phyloP scores from a whole-genome alignment of 306 rosid species.

The Trifolium subterraneum region DNA sequence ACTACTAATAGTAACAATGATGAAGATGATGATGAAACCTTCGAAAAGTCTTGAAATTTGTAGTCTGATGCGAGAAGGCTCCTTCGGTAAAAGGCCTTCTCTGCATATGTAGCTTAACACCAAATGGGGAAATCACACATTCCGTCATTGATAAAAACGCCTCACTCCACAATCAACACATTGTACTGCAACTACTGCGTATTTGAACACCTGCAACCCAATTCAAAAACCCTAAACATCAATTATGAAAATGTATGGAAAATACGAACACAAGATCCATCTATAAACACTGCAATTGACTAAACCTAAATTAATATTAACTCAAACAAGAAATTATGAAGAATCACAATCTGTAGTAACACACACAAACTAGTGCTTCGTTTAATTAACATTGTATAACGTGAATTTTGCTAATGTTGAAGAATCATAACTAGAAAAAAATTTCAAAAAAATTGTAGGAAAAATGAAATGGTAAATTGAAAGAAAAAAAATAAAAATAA shows the following conservation, averaged over 20 bases:
- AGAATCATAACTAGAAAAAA: slow-evolving; percentile 3
- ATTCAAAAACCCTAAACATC: slow-evolving; percentile 11
- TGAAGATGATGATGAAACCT: slow-evolving; percentile 47
- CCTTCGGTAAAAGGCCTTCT: slow-evolving; percentile 41
- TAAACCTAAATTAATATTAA: slow-evolving; percentile 6
- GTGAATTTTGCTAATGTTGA: neutral
- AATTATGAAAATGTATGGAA: slow-evolving; percentile 32
- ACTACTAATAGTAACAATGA: neutral
- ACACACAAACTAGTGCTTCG: neutral
- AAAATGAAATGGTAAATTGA: neutral
- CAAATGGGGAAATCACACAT: slow-evolving; percentile 61
- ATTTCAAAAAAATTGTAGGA: neutral
- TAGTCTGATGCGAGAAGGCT: slow-evolving; percentile 36
- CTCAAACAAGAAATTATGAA: slow-evolving; percentile 16
- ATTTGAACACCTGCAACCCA: slow-evolving; percentile 39
- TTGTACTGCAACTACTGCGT: slow-evolving; percentile 31
- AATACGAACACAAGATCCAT: slow-evolving; percentile 1
- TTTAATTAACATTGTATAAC: slow-evolving; percentile 2
- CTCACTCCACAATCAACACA: slow-evolving; percentile 55
- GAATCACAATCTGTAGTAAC: neutral
- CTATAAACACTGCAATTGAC: neutral
- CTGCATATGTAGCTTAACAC: slow-evolving; percentile 56
- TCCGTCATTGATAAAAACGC: slow-evolving; percentile 62
- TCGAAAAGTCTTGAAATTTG: slow-evolving; percentile 40
- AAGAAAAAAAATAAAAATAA: neutral